Evolutionary conservation across 2,329 filamentous ascomycete genomes (phyloP).

Genomic region (Albifimbria verrucaria): DNA sequence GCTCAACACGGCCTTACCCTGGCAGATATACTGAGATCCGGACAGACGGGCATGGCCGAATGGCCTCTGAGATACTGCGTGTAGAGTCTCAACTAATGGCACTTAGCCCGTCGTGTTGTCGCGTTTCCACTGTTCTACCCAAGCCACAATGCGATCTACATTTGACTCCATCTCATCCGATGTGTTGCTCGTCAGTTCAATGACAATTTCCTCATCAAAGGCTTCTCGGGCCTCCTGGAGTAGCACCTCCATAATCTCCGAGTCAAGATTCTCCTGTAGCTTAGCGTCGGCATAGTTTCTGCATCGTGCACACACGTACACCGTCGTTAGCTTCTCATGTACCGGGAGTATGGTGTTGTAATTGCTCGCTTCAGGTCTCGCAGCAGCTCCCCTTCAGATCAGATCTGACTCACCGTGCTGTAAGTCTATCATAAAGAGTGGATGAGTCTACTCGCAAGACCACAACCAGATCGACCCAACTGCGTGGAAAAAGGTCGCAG

Average conservation of each 20-base stretch:
- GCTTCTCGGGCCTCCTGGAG: conserved; percentile 85
- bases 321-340: background rate
- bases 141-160: conserved; percentile 75
- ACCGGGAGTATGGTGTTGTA: too few relatives aligned
- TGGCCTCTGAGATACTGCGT: too few relatives aligned
- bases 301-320: background rate
- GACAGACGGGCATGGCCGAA: too few relatives aligned
- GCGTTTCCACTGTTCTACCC: conserved; percentile 79
- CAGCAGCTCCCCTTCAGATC: too few relatives aligned
- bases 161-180: conserved; percentile 86
- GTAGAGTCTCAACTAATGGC: too few relatives aligned
- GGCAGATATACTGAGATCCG: too few relatives aligned
- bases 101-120: conserved; percentile 39
- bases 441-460: conserved; percentile 81
- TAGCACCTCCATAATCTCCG: conserved; percentile 95
- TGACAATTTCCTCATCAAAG: conserved; percentile 83
- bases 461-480: conserved; percentile 93
- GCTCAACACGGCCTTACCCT: too few relatives aligned
- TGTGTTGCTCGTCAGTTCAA: conserved; percentile 80
- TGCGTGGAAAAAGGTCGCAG: conserved; percentile 89
- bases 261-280: conserved; percentile 92
- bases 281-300: conserved; percentile 83
- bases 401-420: conserved; percentile 62
- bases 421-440: conserved; percentile 79
- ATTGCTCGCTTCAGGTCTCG: too few relatives aligned